Percentiles rank a stretch among this genome's conserved stretches.
Conservation (phyloP, 148 eudicot genomes). For the Fagopyrum esculentum region DNA sequence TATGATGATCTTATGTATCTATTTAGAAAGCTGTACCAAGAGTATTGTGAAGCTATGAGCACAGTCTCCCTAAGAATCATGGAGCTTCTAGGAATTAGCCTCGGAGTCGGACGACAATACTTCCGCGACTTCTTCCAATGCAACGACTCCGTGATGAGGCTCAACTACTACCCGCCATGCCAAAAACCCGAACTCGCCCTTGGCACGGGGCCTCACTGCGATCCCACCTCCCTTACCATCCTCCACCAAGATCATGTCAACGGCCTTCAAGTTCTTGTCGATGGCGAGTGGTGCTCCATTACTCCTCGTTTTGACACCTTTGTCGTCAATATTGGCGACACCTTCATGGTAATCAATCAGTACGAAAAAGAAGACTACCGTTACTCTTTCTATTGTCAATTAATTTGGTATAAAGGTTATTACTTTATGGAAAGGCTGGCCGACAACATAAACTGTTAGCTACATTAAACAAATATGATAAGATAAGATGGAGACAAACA, state of each 20-base stretch:
- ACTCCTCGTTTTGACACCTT: conserved; percentile 38
- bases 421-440: background rate
- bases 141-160: conserved; percentile 55
- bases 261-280: conserved; percentile 58
- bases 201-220: conserved; percentile 67
- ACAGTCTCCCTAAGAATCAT: conserved; percentile 45
- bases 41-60: conserved; percentile 51
- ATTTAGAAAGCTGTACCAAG: conserved; percentile 46
- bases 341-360: conserved; percentile 45
- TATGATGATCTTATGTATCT: background rate
- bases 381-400: no score
- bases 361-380: no score
- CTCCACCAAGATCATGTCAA: conserved; percentile 52
- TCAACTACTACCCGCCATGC: conserved; percentile 58
- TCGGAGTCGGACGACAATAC: conserved; percentile 33
- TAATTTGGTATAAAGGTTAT: no score
- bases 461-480: background rate
- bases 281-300: conserved; percentile 44
- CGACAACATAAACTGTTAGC: background rate
- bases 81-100: conserved; percentile 57
- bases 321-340: conserved; percentile 73
- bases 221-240: conserved; percentile 58
- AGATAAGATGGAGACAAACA: background rate
- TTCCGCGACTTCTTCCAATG: conserved; percentile 46
- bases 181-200: conserved; percentile 48